phyloP scores from a whole-genome alignment of 2,329 filamentous ascomycete species.

The Clonostachys solani region DNA sequence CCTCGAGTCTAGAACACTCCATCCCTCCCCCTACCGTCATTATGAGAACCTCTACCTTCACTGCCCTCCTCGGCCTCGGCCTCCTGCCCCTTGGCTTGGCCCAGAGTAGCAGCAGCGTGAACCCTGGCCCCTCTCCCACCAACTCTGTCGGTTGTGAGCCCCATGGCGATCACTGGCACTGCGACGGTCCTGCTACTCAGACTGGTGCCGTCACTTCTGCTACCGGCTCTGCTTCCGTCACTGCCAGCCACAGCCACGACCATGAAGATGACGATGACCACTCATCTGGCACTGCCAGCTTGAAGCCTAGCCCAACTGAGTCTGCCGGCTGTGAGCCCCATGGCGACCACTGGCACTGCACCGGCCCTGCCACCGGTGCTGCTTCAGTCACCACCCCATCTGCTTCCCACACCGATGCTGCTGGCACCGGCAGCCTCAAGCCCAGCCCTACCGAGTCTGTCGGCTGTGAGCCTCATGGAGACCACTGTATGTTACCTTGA shows the following conservation, averaged over 20 bases:
- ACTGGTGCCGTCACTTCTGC: not conserved
- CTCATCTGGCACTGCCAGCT: too few relatives aligned
- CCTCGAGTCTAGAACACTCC: not conserved
- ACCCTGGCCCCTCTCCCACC: constrained; percentile 23
- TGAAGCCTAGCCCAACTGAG: not conserved
- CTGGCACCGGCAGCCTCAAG: too few relatives aligned
- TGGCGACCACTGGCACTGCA: not conserved
- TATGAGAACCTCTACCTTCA: constrained; percentile 2
- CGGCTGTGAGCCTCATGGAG: constrained; percentile 12
- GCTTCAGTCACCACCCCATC: constrained; percentile 24
- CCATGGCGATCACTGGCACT: constrained; percentile 29
- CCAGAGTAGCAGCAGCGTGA: constrained; percentile 3
- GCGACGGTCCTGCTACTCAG: not conserved
- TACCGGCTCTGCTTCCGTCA: constrained; percentile 22
- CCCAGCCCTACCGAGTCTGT: not conserved
- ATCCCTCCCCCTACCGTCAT: not conserved
- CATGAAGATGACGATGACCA: constrained; percentile 19
- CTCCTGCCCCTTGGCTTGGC: constrained; percentile 1
- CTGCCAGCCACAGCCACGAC: constrained; percentile 22
- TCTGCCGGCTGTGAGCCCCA: constrained; percentile 12
- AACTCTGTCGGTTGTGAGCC: constrained; percentile 26
- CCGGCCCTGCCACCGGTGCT: constrained; percentile 8
- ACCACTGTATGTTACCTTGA: not conserved
- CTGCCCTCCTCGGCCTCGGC: constrained; percentile 2
- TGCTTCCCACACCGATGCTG: constrained; percentile 27